Base-by-base conservation (phyloP, 1,284 basidiomycete genomes). In the Exobasidium rhododendri region DNA sequence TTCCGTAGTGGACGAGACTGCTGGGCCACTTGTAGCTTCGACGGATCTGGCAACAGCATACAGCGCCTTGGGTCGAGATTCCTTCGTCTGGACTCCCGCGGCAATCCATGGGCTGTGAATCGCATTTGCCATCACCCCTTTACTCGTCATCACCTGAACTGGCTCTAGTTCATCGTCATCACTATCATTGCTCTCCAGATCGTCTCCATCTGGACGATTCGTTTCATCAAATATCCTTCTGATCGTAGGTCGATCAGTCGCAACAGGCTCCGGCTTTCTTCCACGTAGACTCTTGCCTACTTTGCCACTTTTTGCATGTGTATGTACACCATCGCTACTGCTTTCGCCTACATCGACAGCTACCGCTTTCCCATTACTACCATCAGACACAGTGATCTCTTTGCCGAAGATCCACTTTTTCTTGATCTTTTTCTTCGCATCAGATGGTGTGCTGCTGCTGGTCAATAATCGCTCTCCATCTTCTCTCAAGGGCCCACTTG, bases 1-100 rank as follows among this genome's bases (percentile, higher is more conserved):
- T 2, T 67, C 71, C 31, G 68, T 64, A 5, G 66, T 56, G 22
- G 67, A 64, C 13, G 64, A 62, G 63, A n/a, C 43, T 29, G 31
- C 20, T 13, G 31, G 26, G 14, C 24, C 17, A 20, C 5, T 4
- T 29, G 54, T 29, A 20, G 26, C 5, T n/a, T 4, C 30, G 24
- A 56, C 7, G 17, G 4, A 29, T n/a, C 11, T 14, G n/a, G n/a
- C n/a, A n/a, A n/a, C n/a, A n/a, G n/a, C n/a, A n/a, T n/a, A n/a
- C n/a, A n/a, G n/a, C n/a, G n/a, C n/a, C n/a, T n/a, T n/a, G n/a
- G n/a, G n/a, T n/a, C 22, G 29, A 14, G 13, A 31, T 7, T 40
- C 35, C 17, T n/a, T 31, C 24, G 29, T 4, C 20, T 26, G 29
- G 51, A n/a, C 10, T 29, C 11, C 10, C 17, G 10, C 4, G 4